A percentile compares a stretch with the other conserved stretches of the same genome.
Conservation (phyloP, 176 grass and related monocot genomes). For the Oryza punctata region DNA sequence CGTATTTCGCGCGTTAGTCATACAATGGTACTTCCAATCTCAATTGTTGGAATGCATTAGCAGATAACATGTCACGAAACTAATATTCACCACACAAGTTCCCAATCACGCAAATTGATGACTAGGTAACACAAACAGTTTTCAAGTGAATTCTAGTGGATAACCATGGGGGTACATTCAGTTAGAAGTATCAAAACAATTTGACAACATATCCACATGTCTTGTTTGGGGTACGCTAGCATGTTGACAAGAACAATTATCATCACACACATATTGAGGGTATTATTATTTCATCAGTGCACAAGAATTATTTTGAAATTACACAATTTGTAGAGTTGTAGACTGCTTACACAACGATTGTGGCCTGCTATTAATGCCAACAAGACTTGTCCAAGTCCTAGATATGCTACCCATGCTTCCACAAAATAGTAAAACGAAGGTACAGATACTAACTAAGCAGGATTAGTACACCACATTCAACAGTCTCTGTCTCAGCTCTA, state of each 20-base stretch:
- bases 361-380: too few relatives aligned
- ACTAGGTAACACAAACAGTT: not conserved
- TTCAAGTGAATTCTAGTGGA: not conserved
- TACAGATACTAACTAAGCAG: not conserved
- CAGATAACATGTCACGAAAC: not conserved
- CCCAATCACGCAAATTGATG: not conserved
- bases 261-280: not conserved
- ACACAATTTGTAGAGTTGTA: not conserved
- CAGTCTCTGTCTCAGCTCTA: not conserved
- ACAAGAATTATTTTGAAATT: not conserved
- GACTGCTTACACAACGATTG: not conserved
- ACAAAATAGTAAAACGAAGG: too few relatives aligned
- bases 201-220: not conserved
- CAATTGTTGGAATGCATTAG: not conserved
- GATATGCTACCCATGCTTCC: not conserved
- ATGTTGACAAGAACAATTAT: not conserved
- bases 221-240: not conserved
- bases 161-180: not conserved
- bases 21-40: not conserved
- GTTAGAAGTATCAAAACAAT: not conserved
- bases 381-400: not conserved
- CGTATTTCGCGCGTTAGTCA: slow-evolving; percentile 3
- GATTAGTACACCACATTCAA: too few relatives aligned
- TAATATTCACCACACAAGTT: not conserved
- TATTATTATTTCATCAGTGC: not conserved